Conservation (phyloP, 495 filamentous ascomycete species). For the Trichoderma virens region DNA sequence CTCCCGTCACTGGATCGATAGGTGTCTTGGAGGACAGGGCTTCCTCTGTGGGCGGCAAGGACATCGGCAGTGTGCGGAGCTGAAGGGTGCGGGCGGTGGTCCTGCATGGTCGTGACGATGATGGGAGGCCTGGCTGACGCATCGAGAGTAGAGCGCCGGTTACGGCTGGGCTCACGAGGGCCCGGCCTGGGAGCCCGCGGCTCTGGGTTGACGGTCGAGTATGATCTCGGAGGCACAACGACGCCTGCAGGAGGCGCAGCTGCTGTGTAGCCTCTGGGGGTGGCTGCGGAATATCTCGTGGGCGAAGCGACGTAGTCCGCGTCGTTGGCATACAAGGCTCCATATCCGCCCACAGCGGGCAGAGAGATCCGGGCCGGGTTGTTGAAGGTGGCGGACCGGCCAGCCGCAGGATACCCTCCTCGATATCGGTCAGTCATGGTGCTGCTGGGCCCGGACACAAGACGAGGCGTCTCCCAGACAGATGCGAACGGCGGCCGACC, state of each 20-base stretch:
- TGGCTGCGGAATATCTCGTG: conserved; percentile 24
- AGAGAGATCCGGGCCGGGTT: conserved; percentile 42
- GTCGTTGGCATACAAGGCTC: conserved; percentile 7
- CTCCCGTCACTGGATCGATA: conserved; percentile 41
- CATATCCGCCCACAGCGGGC: conserved; percentile 11
- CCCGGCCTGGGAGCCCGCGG: conserved; percentile 32
- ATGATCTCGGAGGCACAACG: conserved; percentile 27
- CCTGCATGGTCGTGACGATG: conserved; percentile 33
- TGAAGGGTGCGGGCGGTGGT: conserved; percentile 12
- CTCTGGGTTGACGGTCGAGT: conserved; percentile 43
- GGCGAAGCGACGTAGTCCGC: conserved; percentile 15
- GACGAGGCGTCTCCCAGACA: not conserved
- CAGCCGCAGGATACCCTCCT: conserved; percentile 14
- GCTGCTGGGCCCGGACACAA: conserved; percentile 11
- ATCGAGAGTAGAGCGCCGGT: conserved; percentile 33
- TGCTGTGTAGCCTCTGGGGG: conserved; percentile 21
- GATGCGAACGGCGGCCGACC: too few species aligned
- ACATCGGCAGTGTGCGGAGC: conserved; percentile 20
- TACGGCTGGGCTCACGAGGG: conserved; percentile 28
- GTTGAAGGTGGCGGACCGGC: conserved; percentile 35
- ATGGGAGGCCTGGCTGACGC: conserved; percentile 35
- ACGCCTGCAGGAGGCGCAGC: conserved; percentile 22
- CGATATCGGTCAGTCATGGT: conserved; percentile 32
- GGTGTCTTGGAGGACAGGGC: conserved; percentile 40
- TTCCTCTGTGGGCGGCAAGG: conserved; percentile 25